Conservation (phyloP, 1,139 yeast species). For the Geotrichum macrosporum region DNA sequence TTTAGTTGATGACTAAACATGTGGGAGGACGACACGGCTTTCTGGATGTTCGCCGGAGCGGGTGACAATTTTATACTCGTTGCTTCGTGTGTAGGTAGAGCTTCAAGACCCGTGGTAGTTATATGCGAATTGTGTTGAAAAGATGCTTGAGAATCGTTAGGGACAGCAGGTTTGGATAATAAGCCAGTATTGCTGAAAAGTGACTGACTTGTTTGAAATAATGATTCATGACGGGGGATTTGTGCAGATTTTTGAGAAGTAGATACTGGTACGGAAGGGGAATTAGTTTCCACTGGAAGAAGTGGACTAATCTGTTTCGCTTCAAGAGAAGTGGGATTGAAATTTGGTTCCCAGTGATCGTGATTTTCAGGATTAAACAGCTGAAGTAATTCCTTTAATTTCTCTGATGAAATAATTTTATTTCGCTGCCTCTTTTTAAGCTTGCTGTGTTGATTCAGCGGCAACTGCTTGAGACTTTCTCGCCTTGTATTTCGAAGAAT, state of each 20-base stretch:
- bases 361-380: conserved; percentile 5
- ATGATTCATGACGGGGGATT: conserved; percentile 2
- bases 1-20: too few relatives aligned
- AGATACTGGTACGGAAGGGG: too few relatives aligned
- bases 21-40: too few relatives aligned
- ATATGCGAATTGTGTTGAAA: too few relatives aligned
- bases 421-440: background rate
- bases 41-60: too few relatives aligned
- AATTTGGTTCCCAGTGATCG: background rate
- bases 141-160: background rate
- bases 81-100: too few relatives aligned
- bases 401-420: background rate
- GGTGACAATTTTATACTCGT: too few relatives aligned
- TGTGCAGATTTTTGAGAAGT: background rate
- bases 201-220: background rate
- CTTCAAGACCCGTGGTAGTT: too few relatives aligned
- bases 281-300: background rate
- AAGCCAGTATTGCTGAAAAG: background rate
- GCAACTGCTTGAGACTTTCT: too few relatives aligned
- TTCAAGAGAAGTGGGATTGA: background rate
- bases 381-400: background rate
- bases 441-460: background rate
- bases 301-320: background rate
- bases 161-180: conserved; percentile 4
- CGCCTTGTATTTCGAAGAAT: conserved; percentile 1